Evolutionary conservation across 2,329 filamentous ascomycete species (phyloP), one percentile per base, ranked within the genome.

Genomic region (Huntiella bhutanensis): DNA sequence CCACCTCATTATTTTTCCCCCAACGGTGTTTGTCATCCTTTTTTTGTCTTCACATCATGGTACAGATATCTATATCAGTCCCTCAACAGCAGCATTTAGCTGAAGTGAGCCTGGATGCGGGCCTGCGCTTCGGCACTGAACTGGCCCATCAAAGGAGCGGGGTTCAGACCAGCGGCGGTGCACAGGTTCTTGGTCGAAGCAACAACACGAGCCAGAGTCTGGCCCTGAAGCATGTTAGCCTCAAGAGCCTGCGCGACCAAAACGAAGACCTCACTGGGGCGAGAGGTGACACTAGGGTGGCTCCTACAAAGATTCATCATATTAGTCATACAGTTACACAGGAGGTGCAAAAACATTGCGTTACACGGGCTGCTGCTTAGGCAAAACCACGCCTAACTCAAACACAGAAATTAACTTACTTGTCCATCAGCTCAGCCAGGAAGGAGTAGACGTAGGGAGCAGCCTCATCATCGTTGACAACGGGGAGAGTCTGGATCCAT

Each of bases 381-480:
- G 38, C 22, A 28, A 28, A 28, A 28, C 22, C 22, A 28, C 22
- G 22, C 22, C 22, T 28, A 28, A 28, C 22, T 34, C 34, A 32
- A 28, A 28, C 22, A 28, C 22, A 28, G 22, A 15, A 19, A 41
- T 13, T 4, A 15, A 47, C 86, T 74, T 76, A 95, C 91, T 92
- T 82, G 54, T 92, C 82, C 59, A 96, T 95, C 52, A 98, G 64
- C 59, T 94, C 80, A 10, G 83, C 79, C 49, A 98, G 68, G 64
- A 94, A 98, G 39, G 80, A 79, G 59, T 98, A 98, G 1, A 87
- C 87, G 60, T 92, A 96, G 11, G 91, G 91, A 15, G 91, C 91
- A 3, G 91, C 91, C 65, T 98, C 91, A 61, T 98, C 91, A 54
- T 98, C 91, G 57, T 94, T 95, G 12, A 80, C 78, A 45, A 98